Evolutionary conservation across 768 basidiomycete genomes (phyloP).

Genomic region (Cyclocybe cylindracea): DNA sequence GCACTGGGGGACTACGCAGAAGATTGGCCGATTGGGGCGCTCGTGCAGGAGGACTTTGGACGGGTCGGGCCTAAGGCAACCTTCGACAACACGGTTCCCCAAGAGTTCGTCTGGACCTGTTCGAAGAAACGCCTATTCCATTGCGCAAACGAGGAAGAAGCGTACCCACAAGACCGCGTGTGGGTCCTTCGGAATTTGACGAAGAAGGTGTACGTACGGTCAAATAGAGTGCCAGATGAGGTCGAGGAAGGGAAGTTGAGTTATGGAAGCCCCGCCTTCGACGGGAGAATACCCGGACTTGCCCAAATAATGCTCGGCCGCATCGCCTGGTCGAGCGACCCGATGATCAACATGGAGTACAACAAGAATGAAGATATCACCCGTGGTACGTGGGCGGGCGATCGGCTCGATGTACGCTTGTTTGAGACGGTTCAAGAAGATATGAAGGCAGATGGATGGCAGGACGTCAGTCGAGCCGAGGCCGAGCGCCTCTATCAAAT

Average conservation of each 20-base stretch:
- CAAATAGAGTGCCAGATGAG: background rate
- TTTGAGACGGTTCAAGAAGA: background rate
- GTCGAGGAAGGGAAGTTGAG: background rate
- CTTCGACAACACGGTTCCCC: background rate
- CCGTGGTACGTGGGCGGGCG: background rate
- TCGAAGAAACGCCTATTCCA: background rate
- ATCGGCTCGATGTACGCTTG: background rate
- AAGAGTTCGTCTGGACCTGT: background rate
- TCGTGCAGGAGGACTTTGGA: background rate
- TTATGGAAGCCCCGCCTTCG: background rate
- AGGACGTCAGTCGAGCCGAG: background rate
- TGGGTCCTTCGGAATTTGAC: background rate
- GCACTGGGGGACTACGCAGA: background rate
- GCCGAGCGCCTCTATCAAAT: background rate
- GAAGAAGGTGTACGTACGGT: background rate
- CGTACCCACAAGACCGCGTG: background rate
- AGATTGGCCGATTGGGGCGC: background rate
- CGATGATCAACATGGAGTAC: background rate
- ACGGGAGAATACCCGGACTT: background rate
- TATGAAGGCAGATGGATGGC: background rate
- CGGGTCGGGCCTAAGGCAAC: background rate
- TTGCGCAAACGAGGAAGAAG: background rate
- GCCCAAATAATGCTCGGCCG: background rate
- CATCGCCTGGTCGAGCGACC: background rate
- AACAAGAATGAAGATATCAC: background rate